Conservation (phyloP, 1,284 basidiomycete genomes). For the Schizophyllum amplum region DNA sequence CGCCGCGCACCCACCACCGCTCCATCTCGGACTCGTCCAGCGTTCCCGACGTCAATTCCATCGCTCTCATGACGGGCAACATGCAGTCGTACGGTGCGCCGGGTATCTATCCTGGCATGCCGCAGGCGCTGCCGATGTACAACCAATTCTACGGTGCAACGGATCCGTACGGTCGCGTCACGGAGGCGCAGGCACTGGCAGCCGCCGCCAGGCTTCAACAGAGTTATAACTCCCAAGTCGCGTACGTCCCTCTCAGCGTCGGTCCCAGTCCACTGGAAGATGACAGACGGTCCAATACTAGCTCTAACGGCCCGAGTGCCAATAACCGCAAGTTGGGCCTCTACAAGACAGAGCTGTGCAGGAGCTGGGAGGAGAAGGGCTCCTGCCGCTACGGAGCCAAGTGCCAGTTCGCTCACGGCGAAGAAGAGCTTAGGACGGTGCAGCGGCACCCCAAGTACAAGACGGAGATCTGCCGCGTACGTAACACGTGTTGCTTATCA, state of each 20-base stretch:
- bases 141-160: no score
- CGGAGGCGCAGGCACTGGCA: slow-evolving; percentile 15
- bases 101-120: no score
- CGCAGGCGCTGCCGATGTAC: no score
- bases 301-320: slow-evolving; percentile 62
- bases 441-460: slow-evolving; percentile 89
- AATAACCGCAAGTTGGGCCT: slow-evolving; percentile 83
- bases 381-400: slow-evolving; percentile 81
- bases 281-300: slow-evolving; percentile 7
- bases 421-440: slow-evolving; percentile 77
- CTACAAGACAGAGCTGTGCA: slow-evolving; percentile 89
- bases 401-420: slow-evolving; percentile 88
- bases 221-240: background rate
- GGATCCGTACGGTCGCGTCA: slow-evolving; percentile 32
- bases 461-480: slow-evolving; percentile 83
- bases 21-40: no score
- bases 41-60: no score
- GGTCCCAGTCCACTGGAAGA: background rate
- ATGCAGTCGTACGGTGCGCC: no score
- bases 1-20: no score
- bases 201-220: background rate
- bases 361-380: slow-evolving; percentile 92
- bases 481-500: slow-evolving; percentile 20
- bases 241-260: background rate
- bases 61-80: no score